A percentile compares a stretch with the other conserved stretches of the same genome.
phyloP scores from a whole-genome alignment of 305 asterid species.

The Stenogyne calaminthoides region DNA sequence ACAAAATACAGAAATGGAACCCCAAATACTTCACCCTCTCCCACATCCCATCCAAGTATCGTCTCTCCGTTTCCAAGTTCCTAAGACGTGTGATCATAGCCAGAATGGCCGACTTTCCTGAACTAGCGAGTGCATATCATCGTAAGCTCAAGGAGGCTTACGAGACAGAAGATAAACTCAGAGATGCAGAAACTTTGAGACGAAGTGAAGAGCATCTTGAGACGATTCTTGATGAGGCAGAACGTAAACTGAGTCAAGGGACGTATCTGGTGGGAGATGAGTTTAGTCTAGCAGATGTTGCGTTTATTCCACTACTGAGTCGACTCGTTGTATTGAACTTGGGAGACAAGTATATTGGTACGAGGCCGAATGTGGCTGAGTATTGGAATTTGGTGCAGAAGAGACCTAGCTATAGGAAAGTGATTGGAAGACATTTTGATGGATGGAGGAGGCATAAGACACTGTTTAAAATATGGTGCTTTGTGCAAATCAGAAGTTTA shows the following conservation, averaged over 20 bases:
- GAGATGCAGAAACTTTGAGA: conserved; percentile 46
- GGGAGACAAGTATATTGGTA: conserved; percentile 54
- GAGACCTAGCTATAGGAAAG: conserved; percentile 81
- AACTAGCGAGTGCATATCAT: conserved; percentile 77
- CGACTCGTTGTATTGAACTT: conserved; percentile 59
- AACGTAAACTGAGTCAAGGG: conserved; percentile 49
- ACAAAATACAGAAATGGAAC: conserved; percentile 83
- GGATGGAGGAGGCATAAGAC: conserved; percentile 78
- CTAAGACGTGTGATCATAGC: conserved; percentile 75
- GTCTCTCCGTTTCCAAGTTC: conserved; percentile 59
- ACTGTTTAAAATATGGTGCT: conserved; percentile 75
- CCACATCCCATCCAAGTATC: conserved; percentile 66
- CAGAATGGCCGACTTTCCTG: conserved; percentile 87
- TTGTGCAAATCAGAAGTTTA: conserved; percentile 59
- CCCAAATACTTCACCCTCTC: conserved; percentile 82
- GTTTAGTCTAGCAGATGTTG: conserved; percentile 77
- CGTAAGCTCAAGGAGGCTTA: conserved; percentile 81
- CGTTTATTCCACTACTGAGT: conserved; percentile 70
- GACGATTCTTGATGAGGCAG: conserved; percentile 84
- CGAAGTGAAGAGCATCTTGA: conserved; percentile 60
- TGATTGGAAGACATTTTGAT: conserved; percentile 74
- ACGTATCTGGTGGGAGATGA: conserved; percentile 66
- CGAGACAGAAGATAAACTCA: conserved; percentile 73
- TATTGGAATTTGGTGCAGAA: conserved; percentile 65
- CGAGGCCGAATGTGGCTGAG: conserved; percentile 61